These are phyloP conservation scores for Fusarium mundagurra DNA, from an alignment of 2,329 filamentous ascomycete genomes.

Conservation along the genomic window DNA sequence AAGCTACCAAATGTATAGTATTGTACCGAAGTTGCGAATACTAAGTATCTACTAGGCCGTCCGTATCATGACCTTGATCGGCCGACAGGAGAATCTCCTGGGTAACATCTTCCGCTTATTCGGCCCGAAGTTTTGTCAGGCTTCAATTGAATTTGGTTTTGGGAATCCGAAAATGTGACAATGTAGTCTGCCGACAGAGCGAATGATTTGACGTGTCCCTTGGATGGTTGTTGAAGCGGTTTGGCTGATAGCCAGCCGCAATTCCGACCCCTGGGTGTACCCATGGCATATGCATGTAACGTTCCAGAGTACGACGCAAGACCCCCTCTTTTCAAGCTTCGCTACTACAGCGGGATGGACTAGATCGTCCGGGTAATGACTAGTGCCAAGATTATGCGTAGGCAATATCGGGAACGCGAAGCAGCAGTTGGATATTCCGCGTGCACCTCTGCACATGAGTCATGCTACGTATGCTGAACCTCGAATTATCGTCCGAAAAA, in stretches of 20 bases:
- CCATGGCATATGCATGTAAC: not conserved
- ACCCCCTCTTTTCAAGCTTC: not conserved
- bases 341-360: accelerated
- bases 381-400: not conserved
- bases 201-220: accelerated
- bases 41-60: accelerated
- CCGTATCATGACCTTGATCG: accelerated
- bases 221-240: no score
- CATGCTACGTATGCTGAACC: not conserved
- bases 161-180: accelerated
- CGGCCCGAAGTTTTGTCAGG: no score
- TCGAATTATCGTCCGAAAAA: accelerated
- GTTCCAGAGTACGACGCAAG: not conserved
- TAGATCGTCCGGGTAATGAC: not conserved
- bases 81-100: accelerated
- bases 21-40: no score
- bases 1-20: accelerated
- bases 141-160: accelerated
- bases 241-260: not conserved
- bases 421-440: no score
- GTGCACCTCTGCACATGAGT: not conserved
- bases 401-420: not conserved
- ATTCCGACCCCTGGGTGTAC: no score
- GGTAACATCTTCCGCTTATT: no score
- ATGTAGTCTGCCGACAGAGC: not conserved